Conservation (phyloP, 345 rosid genomes). For the Citrus cavaleriei region DNA sequence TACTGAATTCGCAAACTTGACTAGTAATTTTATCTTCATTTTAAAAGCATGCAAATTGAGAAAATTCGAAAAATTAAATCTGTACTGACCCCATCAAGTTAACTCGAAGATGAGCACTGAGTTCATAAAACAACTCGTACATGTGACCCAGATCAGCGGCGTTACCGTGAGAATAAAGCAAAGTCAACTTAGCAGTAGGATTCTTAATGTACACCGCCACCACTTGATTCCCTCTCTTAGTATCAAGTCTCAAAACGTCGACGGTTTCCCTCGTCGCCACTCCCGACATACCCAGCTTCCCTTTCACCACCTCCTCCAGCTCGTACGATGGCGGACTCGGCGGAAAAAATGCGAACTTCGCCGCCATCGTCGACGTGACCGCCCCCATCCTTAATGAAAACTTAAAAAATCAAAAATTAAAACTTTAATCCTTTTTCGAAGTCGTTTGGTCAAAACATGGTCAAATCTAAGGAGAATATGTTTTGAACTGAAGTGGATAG, state of each 20-base stretch:
- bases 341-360: slow-evolving; percentile 95
- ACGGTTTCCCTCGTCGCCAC: slow-evolving; percentile 54
- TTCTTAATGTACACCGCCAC: slow-evolving; percentile 79
- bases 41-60: background rate
- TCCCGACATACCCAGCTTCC: slow-evolving; percentile 57
- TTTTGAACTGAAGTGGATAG: too few relatives aligned
- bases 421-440: background rate
- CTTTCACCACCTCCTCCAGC: slow-evolving; percentile 43
- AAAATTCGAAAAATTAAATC: background rate
- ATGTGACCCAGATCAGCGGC: slow-evolving; percentile 98
- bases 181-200: slow-evolving; percentile 67
- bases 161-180: slow-evolving; percentile 88
- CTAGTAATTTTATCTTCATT: background rate
- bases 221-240: slow-evolving; percentile 81
- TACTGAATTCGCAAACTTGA: background rate
- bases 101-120: slow-evolving; percentile 74
- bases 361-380: slow-evolving; percentile 90
- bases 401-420: background rate
- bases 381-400: slow-evolving; percentile 54
- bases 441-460: background rate
- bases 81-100: slow-evolving; percentile 77
- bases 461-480: background rate
- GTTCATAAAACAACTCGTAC: slow-evolving; percentile 71
- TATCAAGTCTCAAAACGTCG: slow-evolving; percentile 59
- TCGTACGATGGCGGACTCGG: slow-evolving; percentile 84